Evolutionary conservation across 768 basidiomycete species (phyloP), one percentile per base, ranked within the genome.

Genomic region (Lactifluus piperatus): DNA sequence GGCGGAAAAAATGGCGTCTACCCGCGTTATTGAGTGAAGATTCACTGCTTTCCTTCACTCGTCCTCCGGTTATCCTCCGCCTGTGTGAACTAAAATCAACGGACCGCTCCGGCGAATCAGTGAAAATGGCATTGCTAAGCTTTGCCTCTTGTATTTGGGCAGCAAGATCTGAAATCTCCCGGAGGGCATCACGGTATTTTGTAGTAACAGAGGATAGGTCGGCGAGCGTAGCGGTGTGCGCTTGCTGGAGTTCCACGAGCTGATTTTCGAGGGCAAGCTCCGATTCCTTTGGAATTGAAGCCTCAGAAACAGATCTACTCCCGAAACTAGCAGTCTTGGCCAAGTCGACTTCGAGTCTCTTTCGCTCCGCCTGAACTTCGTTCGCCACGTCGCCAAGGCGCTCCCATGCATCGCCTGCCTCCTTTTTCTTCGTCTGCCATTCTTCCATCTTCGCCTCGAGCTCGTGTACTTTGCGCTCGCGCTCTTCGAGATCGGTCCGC

Each of bases 81-180:
- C 81, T 77, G 44, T 76, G 67, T 32, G 79, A 69, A 14, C 72
- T 72, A 9, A 71, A 71, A 56, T 86, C 86, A 26, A 69, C 64
- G n/a, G 70, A 63, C 34, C 76, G 76, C 29, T 76, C 78, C 27
- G 75, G 71, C 20, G 75, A 70, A 50, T 83, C 81, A 7, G 71
- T 63, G 24, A 73, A 69, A 41, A 74, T 67, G 20, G 79, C 70
- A 62, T 79, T 81, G 65, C 76, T 80, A 46, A 93, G 80, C 66
- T 86, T 91, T 8, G 83, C 80, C 69, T 95, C 94, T 67, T 94
- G 83, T 32, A 95, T 84, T 70, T 97, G 92, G n/a, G 84, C 80
- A 18, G 87, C 86, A 41, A 99, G 81, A 66, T 94, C 92, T n/a
- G 88, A 88, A 58, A 99, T 95, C 71, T 95, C 91, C 50, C 82